phyloP scores from a whole-genome alignment of 23 red algal genomes.

The Gracilaria caudata region DNA sequence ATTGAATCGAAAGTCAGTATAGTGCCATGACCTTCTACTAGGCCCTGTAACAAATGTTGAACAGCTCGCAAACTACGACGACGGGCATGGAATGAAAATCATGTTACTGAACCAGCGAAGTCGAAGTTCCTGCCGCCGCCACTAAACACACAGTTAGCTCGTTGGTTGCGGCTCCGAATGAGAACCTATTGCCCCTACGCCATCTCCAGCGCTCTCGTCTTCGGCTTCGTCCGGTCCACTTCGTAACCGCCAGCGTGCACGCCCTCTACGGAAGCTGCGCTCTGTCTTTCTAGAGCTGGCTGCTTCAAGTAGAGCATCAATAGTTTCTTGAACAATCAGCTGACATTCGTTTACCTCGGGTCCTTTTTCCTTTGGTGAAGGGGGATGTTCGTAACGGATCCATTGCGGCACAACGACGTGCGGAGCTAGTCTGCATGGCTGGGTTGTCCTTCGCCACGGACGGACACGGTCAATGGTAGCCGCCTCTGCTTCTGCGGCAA shows the following conservation, averaged over 20 bases:
- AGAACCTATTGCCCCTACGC: background rate
- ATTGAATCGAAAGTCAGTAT: background rate
- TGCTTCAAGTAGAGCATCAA: constrained; percentile 28
- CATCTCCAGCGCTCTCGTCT: constrained; percentile 11
- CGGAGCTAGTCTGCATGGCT: constrained; percentile 56
- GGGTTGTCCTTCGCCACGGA: constrained; percentile 51
- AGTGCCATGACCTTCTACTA: background rate
- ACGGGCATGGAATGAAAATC: background rate
- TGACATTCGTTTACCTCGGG: constrained; percentile 15
- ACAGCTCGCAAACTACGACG: background rate
- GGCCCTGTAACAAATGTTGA: background rate
- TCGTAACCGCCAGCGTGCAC: constrained; percentile 4
- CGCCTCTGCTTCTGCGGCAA: constrained; percentile 58
- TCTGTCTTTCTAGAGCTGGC: constrained; percentile 16
- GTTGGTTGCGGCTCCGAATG: background rate
- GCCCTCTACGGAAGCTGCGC: constrained; percentile 8
- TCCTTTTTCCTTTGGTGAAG: constrained; percentile 23
- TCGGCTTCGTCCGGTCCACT: constrained; percentile 12
- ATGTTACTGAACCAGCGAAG: background rate
- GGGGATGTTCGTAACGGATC: constrained; percentile 47
- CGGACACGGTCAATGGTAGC: constrained; percentile 64
- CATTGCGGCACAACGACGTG: constrained; percentile 72
- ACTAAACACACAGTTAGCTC: background rate
- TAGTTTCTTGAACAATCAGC: constrained; percentile 29
- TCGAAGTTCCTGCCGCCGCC: background rate